These are phyloP conservation scores for Lactarius hatsudake DNA, from an alignment of 768 basidiomycete genomes.

Conservation along the genomic window DNA sequence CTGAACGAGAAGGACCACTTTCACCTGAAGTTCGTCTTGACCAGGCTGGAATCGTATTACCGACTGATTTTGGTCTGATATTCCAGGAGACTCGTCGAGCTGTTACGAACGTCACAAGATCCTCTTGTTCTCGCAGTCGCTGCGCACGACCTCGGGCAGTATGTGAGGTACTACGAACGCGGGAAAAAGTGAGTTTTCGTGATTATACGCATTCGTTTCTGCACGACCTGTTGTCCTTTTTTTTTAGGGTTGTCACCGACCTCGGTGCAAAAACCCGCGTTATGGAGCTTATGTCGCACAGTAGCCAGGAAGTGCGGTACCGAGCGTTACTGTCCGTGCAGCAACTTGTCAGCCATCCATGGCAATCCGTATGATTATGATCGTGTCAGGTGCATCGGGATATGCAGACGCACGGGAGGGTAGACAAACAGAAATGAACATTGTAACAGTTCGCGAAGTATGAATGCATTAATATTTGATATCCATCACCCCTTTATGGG, in stretches of 20 bases:
- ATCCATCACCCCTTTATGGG: neutral
- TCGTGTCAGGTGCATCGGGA: neutral
- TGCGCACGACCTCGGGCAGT: conserved; percentile 90
- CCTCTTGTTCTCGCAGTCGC: conserved; percentile 86
- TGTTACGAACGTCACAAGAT: conserved; percentile 70
- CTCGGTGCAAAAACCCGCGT: conserved; percentile 83
- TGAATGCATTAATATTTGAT: conserved; percentile 18
- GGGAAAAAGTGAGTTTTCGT: conserved; percentile 76
- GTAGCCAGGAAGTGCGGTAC: conserved; percentile 87
- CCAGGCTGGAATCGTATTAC: neutral
- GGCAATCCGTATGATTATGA: conserved; percentile 56
- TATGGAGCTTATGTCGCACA: conserved; percentile 92
- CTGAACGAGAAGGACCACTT: conserved; percentile 83
- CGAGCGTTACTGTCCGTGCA: conserved; percentile 89
- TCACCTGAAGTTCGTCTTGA: conserved; percentile 65
- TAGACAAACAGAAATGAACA: conserved; percentile 2
- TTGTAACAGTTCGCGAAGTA: conserved; percentile 13
- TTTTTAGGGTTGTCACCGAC: conserved; percentile 55
- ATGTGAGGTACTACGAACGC: conserved; percentile 85
- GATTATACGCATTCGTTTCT: neutral
- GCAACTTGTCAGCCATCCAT: conserved; percentile 86
- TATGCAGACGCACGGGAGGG: neutral
- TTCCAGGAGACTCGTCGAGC: conserved; percentile 64
- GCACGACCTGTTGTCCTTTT: neutral
- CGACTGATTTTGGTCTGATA: neutral